Percentiles rank a stretch among this genome's conserved stretches.
Evolutionary conservation across 2,329 filamentous ascomycete genomes (phyloP).

Genomic region (Fusarium sp.): DNA sequence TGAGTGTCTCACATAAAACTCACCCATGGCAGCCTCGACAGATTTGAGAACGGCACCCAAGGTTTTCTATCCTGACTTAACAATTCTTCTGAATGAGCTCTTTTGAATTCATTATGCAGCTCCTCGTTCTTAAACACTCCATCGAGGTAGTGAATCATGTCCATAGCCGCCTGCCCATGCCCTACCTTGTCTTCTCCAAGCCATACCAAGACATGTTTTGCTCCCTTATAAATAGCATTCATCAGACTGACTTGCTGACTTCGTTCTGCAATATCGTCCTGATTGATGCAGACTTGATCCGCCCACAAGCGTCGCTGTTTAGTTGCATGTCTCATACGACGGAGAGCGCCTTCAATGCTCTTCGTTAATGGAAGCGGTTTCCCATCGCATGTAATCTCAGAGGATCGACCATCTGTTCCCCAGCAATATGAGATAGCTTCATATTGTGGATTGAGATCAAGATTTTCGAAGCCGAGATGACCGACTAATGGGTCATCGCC

Average conservation of each 20-base stretch:
- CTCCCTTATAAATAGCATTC: conserved; percentile 52
- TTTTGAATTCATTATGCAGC: conserved; percentile 45
- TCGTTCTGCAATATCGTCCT: conserved; percentile 51
- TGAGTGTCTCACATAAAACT: conserved; percentile 16
- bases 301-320: conserved; percentile 51
- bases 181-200: conserved; percentile 48
- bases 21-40: conserved; percentile 51
- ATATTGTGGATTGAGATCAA: conserved; percentile 44
- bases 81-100: conserved; percentile 48
- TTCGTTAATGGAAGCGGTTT: conserved; percentile 44
- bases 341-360: conserved; percentile 49
- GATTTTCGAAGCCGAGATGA: conserved; percentile 39
- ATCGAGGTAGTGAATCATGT: conserved; percentile 45
- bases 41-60: conserved; percentile 50
- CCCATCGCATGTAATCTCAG: conserved; percentile 42
- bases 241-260: conserved; percentile 54
- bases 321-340: conserved; percentile 44
- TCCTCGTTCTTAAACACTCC: conserved; percentile 48
- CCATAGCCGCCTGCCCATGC: conserved; percentile 46
- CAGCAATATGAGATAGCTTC: conserved; percentile 54
- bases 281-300: conserved; percentile 57
- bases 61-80: conserved; percentile 42
- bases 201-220: conserved; percentile 52
- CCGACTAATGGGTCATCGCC: conserved; percentile 47
- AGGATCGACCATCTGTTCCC: conserved; percentile 44